Conservation (phyloP, 1,284 basidiomycete species). For the Flammula alnicola region DNA sequence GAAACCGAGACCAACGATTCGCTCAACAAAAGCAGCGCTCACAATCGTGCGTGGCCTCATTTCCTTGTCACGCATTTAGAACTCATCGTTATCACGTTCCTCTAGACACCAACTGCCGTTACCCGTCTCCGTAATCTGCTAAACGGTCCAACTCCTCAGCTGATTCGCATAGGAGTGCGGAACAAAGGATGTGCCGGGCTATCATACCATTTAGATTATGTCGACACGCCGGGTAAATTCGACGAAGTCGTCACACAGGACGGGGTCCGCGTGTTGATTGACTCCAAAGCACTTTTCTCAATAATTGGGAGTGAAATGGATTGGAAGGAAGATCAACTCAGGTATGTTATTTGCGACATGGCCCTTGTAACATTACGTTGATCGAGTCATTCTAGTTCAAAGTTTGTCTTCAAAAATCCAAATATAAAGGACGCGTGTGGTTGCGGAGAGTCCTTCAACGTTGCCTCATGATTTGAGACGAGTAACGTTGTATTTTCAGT, state of each 20-base stretch:
- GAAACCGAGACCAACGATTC: conserved; percentile 67
- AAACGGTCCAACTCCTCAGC: conserved; percentile 82
- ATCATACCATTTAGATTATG: conserved; percentile 97
- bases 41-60: conserved; percentile 65
- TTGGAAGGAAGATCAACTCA: conserved; percentile 92
- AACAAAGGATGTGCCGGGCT: conserved; percentile 99
- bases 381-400: conserved; percentile 58
- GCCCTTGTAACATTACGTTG: background rate
- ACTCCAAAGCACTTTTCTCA: conserved; percentile 96
- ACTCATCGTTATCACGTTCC: conserved; percentile 3
- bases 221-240: conserved; percentile 88
- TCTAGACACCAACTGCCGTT: conserved; percentile 84
- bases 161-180: conserved; percentile 93
- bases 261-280: conserved; percentile 92
- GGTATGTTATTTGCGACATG: conserved; percentile 47
- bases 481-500: conserved; percentile 13
- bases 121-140: conserved; percentile 73
- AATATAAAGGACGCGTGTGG: conserved; percentile 93
- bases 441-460: conserved; percentile 89
- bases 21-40: conserved; percentile 82
- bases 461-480: conserved; percentile 42
- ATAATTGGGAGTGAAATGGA: conserved; percentile 99
- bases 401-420: conserved; percentile 92
- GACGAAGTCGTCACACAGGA: conserved; percentile 99
- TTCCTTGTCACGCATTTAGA: conserved; percentile 1